Percentiles rank a stretch among this genome's conserved stretches.
phyloP scores from a whole-genome alignment of 306 rosid genomes.

The Leucaena leucocephala region DNA sequence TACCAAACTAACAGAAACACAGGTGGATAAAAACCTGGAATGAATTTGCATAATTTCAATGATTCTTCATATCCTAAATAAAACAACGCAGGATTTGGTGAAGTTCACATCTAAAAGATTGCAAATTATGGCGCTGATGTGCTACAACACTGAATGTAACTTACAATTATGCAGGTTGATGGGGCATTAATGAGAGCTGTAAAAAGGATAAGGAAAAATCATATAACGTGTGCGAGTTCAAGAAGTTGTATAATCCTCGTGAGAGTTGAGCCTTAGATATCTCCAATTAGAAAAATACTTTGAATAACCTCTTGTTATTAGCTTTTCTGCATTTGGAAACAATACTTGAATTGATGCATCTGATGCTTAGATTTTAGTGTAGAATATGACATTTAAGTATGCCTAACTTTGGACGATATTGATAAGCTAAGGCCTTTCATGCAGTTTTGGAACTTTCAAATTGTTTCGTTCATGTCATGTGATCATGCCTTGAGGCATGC shows the following conservation, averaged over 20 bases:
- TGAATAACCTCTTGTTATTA: neutral
- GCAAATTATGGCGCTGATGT: neutral
- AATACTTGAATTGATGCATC: neutral
- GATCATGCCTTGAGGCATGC: neutral
- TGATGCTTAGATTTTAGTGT: slow-evolving; percentile 1
- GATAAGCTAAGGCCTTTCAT: neutral
- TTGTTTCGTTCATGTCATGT: neutral
- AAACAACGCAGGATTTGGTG: neutral
- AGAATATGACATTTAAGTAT: neutral
- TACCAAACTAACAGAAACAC: neutral
- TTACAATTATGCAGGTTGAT: neutral
- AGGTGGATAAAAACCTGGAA: neutral
- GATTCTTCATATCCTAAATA: neutral
- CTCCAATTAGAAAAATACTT: neutral
- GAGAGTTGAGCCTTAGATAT: slow-evolving; percentile 8
- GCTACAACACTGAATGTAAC: neutral
- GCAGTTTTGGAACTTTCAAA: slow-evolving; percentile 17
- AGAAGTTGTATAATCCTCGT: neutral
- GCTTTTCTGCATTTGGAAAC: neutral
- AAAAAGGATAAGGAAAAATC: neutral
- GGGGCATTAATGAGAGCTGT: neutral
- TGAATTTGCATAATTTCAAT: neutral
- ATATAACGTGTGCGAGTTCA: neutral
- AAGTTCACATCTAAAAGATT: neutral
- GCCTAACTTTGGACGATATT: neutral